These are phyloP conservation scores for Diaporthe amygdali DNA, from an alignment of 2,329 filamentous ascomycete species.

Conservation along the genomic window DNA sequence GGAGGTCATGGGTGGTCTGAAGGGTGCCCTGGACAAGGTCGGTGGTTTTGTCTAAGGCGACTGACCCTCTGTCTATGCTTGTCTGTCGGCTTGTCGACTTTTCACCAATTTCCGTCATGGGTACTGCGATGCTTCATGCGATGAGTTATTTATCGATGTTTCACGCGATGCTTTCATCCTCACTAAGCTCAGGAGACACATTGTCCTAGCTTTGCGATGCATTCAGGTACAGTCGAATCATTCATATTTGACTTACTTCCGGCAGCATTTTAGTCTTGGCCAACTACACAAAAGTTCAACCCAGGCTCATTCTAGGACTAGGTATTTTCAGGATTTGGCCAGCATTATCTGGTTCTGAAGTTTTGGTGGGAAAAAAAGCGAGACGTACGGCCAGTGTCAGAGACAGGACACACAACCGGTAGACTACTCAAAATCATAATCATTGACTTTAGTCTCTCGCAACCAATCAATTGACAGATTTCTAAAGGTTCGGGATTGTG, in stretches of 20 bases:
- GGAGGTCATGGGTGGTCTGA: slow-evolving; percentile 12
- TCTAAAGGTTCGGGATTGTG: too few relatives aligned
- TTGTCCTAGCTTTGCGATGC: not conserved
- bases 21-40: slow-evolving; percentile 1
- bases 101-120: not conserved
- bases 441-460: too few relatives aligned
- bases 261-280: not conserved
- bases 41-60: slow-evolving; percentile 7
- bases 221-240: not conserved
- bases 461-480: too few relatives aligned
- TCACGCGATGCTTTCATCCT: not conserved
- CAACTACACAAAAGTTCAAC: not conserved
- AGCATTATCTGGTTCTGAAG: too few relatives aligned
- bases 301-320: not conserved
- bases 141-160: not conserved
- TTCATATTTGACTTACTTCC: not conserved
- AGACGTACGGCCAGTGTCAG: too few relatives aligned
- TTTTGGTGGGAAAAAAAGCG: too few relatives aligned
- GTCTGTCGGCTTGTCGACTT: not conserved
- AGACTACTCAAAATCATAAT: too few relatives aligned
- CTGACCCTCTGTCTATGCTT: not conserved
- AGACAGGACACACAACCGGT: too few relatives aligned
- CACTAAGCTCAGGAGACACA: not conserved
- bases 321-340: not conserved
- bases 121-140: not conserved